phyloP scores from a whole-genome alignment of 2,329 filamentous ascomycete species.

The Magnaporthales sp. region DNA sequence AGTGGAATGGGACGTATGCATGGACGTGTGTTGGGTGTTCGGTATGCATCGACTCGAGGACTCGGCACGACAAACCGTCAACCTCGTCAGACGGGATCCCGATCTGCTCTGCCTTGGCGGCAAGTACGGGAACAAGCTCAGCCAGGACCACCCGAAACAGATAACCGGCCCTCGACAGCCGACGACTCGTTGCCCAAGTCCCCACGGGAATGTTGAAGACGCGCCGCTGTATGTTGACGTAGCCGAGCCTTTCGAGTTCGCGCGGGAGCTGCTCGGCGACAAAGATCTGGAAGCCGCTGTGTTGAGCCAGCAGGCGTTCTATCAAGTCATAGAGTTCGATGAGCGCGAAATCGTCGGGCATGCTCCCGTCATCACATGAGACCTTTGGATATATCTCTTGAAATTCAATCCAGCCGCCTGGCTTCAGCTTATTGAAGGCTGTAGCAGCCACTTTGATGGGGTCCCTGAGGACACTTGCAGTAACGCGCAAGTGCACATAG shows the following conservation, averaged over 20 bases:
- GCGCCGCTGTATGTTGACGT: constrained; percentile 30
- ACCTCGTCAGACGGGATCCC: constrained; percentile 20
- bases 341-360: constrained; percentile 30
- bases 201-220: constrained; percentile 36
- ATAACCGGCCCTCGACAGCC: constrained; percentile 29
- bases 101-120: constrained; percentile 29
- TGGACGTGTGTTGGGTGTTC: constrained; percentile 23
- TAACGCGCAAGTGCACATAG: constrained; percentile 50
- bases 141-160: constrained; percentile 29
- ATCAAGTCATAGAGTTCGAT: constrained; percentile 19
- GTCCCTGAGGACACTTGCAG: constrained; percentile 43
- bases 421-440: constrained; percentile 30
- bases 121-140: constrained; percentile 29
- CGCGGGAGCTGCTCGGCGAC: constrained; percentile 20
- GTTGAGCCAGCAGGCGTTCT: constrained; percentile 13
- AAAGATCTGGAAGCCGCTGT: constrained; percentile 28
- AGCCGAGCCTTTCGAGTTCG: constrained; percentile 29
- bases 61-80: constrained; percentile 20
- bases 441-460: constrained; percentile 36
- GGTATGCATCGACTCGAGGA: constrained; percentile 20
- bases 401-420: constrained; percentile 42
- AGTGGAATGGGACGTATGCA: constrained; percentile 32
- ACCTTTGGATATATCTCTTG: constrained; percentile 34
- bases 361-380: constrained; percentile 33
- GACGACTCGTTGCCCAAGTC: constrained; percentile 31